Evolutionary conservation across 2,329 filamentous ascomycete species (phyloP), one percentile per base, ranked within the genome.

Genomic region (Phaeosphaeriaceae sp.): DNA sequence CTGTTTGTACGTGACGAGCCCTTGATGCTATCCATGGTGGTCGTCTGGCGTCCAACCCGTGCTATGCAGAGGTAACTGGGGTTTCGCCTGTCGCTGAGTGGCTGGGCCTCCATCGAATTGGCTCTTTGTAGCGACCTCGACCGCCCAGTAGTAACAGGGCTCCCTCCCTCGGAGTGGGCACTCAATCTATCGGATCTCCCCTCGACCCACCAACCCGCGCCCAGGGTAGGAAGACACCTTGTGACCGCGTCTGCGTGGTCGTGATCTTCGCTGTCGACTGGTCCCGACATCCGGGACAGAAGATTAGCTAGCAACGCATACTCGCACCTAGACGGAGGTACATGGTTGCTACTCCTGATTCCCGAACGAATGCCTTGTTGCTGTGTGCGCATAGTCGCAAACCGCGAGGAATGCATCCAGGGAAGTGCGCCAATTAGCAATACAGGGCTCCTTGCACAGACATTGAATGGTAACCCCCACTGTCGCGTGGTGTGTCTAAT

Each of bases 41-140:
- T 26, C 41, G 35, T 28, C 33, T 48, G 43, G 42, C 42, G 42
- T 44, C 42, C 29, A 23, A 42, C 40, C 29, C 40, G 40, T 12
- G 20, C n/a, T 28, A 28, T 39, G 23, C 37, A 41, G 48, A 34
- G 34, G 42, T 37, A 40, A 33, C 41, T 49, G 39, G 39, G 45
- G 45, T 48, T 45, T 44, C 30, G 44, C 20, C 30, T 50, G 32
- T 41, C 48, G 44, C 47, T 55, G 52, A 60, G 49, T 60, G 58
- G 58, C 46, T 49, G 42, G 30, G 51, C 21, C 11, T 6, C 38
- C 29, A 41, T 39, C 48, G 37, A 50, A 50, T 46, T 33, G 48
- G 35, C 26, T 46, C 38, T n/a, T 40, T 17, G 38, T 43, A 44
- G 44, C 43, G 51, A 39, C 51, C 35, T 41, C 41, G 50, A 48